phyloP scores from a whole-genome alignment of 768 basidiomycete genomes.

The Leucosporidium scottii region DNA sequence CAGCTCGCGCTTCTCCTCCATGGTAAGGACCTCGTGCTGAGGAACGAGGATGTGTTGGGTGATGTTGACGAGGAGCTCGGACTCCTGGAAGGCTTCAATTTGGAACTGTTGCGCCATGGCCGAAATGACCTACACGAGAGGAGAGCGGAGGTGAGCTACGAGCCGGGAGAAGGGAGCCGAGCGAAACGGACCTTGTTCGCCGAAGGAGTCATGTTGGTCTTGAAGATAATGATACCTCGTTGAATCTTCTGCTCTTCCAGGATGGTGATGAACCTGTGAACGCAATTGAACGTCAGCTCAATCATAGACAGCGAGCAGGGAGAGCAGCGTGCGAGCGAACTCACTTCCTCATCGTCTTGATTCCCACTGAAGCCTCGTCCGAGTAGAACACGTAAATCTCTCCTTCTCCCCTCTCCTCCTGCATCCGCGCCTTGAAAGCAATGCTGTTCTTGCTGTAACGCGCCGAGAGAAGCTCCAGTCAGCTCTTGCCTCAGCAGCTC shows the following conservation, averaged over 20 bases:
- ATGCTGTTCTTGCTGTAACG: conserved; percentile 67
- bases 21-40: conserved; percentile 74
- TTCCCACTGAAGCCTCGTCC: conserved; percentile 88
- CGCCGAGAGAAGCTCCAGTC: not conserved
- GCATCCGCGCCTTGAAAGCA: conserved; percentile 79
- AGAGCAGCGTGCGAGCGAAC: conserved; percentile 38
- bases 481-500: not conserved
- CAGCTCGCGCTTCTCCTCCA: conserved; percentile 77
- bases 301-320: not conserved
- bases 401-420: conserved; percentile 54
- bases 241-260: conserved; percentile 86
- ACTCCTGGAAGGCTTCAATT: conserved; percentile 93
- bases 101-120: conserved; percentile 80
- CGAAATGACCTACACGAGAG: conserved; percentile 63
- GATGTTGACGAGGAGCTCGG: conserved; percentile 94
- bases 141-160: not conserved
- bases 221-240: conserved; percentile 89
- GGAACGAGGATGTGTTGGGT: conserved; percentile 93
- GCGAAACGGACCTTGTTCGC: conserved; percentile 69
- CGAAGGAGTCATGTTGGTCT: conserved; percentile 91
- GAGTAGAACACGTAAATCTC: conserved; percentile 92
- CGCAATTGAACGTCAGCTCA: not conserved
- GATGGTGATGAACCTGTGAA: conserved; percentile 69
- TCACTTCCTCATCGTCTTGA: conserved; percentile 96
- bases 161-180: not conserved